Evolutionary conservation across 179 eudicot species (phyloP).

Genomic region (Beta lomatogona): DNA sequence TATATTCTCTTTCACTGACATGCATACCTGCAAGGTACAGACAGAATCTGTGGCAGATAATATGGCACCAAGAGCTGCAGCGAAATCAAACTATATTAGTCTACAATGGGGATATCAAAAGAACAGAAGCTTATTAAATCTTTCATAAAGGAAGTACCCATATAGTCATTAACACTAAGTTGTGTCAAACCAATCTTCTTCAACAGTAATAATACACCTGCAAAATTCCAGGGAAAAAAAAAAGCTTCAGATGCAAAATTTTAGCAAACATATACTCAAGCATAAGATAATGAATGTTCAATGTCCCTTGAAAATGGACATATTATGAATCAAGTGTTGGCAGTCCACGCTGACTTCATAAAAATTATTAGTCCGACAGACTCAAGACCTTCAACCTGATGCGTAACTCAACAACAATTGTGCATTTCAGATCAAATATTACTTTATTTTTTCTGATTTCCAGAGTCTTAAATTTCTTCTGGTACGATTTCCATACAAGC

Average conservation of each 20-base stretch:
- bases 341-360: neutral
- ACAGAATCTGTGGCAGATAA: slow-evolving; percentile 97
- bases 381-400: neutral
- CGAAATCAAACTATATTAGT: slow-evolving; percentile 16
- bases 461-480: neutral
- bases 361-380: neutral
- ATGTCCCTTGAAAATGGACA: neutral
- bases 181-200: slow-evolving; percentile 58
- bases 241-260: neutral
- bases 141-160: slow-evolving; percentile 38
- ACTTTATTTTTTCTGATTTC: neutral
- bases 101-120: neutral
- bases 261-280: neutral
- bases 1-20: slow-evolving; percentile 5
- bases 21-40: slow-evolving; percentile 89
- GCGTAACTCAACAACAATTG: neutral
- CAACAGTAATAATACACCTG: slow-evolving; percentile 55
- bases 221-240: slow-evolving; percentile 18
- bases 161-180: slow-evolving; percentile 52
- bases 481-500: neutral
- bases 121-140: neutral
- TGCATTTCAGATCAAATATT: neutral
- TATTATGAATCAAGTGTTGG: neutral
- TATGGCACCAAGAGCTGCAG: slow-evolving; percentile 93
- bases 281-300: neutral